Evolutionary conservation across 139 green algal species (phyloP).

Genomic region (Chlorella sp.): DNA sequence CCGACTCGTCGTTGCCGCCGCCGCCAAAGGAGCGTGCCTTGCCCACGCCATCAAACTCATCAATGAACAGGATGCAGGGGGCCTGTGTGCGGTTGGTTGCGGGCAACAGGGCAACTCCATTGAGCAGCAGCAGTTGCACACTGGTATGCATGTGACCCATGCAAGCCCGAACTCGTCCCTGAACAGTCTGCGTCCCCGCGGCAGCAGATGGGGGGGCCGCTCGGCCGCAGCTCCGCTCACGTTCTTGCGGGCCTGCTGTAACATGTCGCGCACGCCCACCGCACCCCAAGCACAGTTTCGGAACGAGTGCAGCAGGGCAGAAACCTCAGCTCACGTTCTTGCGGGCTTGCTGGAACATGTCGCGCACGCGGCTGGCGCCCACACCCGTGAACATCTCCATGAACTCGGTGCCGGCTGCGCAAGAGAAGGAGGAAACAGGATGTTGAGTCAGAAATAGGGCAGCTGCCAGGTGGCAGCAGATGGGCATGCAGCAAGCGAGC

Average conservation of each 20-base stretch:
- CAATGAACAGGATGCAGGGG: slow-evolving; percentile 49
- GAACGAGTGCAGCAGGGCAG: no score
- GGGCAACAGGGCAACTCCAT: no score
- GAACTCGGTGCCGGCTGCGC: slow-evolving; percentile 81
- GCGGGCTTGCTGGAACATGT: slow-evolving; percentile 95
- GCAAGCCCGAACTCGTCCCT: no score
- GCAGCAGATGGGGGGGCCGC: no score
- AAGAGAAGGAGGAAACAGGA: neutral
- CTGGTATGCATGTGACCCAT: no score
- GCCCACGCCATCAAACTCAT: slow-evolving; percentile 99
- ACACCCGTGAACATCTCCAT: slow-evolving; percentile 84
- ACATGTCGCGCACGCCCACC: slow-evolving; percentile 94
- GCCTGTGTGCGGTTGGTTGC: neutral
- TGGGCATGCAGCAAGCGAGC: no score
- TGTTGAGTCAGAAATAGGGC: no score
- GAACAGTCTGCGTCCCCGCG: no score
- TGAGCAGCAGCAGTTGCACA: no score
- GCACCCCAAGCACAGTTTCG: no score
- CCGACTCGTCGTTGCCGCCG: slow-evolving; percentile 80
- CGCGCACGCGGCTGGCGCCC: slow-evolving; percentile 79
- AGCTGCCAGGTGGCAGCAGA: no score
- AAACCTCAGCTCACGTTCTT: slow-evolving; percentile 74
- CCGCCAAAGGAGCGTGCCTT: slow-evolving; percentile 64
- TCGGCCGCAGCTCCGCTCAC: slow-evolving; percentile 72
- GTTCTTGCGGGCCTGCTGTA: slow-evolving; percentile 91